A percentile compares a stretch with the other conserved stretches of the same genome.
phyloP scores from a whole-genome alignment of 345 rosid species.

The Linum tenue region DNA sequence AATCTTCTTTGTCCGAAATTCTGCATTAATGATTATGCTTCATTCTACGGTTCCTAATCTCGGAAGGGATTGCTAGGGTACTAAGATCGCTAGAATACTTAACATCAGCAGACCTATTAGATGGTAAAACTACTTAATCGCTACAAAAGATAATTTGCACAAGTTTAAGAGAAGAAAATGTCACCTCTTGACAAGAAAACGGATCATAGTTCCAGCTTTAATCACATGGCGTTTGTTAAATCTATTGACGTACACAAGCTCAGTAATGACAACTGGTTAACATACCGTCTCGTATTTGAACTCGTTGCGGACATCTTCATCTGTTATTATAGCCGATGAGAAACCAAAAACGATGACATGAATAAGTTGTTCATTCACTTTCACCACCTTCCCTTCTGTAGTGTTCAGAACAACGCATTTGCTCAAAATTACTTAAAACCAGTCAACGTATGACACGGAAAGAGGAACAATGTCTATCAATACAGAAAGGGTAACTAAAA shows the following conservation, averaged over 20 bases:
- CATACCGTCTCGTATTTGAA: slow-evolving; percentile 46
- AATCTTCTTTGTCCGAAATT: too few relatives aligned
- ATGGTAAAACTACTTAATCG: background rate
- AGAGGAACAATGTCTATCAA: slow-evolving; percentile 7
- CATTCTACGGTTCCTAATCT: background rate
- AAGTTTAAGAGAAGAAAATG: background rate
- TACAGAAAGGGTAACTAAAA: slow-evolving; percentile 37
- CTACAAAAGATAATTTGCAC: slow-evolving; percentile 2
- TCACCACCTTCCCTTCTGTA: slow-evolving; percentile 71
- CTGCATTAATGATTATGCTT: too few relatives aligned
- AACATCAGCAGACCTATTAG: slow-evolving; percentile 18
- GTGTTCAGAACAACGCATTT: background rate
- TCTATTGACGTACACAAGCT: slow-evolving; percentile 35
- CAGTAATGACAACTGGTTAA: too few relatives aligned
- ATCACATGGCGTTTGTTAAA: slow-evolving; percentile 47
- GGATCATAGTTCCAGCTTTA: slow-evolving; percentile 58
- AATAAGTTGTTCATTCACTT: slow-evolving; percentile 55
- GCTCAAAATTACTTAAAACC: background rate
- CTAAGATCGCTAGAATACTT: too few relatives aligned
- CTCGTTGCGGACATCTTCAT: slow-evolving; percentile 58
- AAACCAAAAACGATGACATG: slow-evolving; percentile 37
- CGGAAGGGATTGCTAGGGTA: too few relatives aligned
- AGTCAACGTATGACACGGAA: too few relatives aligned
- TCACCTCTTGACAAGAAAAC: slow-evolving; percentile 72
- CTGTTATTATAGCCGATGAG: slow-evolving; percentile 36